These are phyloP conservation scores for Yamadazyma paraphyllophila DNA, from an alignment of 805 yeast genomes.

Conservation along the genomic window DNA sequence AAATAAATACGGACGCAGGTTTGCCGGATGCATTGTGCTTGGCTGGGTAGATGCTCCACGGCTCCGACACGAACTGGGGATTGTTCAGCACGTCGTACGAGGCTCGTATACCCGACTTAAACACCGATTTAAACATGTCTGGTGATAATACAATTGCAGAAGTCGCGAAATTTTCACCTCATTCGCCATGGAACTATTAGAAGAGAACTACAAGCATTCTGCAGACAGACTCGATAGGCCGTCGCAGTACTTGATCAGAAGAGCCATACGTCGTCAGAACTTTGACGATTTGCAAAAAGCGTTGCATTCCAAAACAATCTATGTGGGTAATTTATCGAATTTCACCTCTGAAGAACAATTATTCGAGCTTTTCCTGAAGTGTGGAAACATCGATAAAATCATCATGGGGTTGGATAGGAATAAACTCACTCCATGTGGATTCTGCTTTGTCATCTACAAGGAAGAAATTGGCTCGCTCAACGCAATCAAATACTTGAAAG, in stretches of 20 bases:
- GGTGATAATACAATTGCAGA: not conserved
- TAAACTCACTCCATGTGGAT: constrained; percentile 93
- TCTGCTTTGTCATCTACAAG: constrained; percentile 84
- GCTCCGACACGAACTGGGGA: constrained; percentile 70
- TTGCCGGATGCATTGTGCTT: constrained; percentile 61
- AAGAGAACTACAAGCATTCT: constrained; percentile 56
- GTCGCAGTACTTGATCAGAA: constrained; percentile 62
- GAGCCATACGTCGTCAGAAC: constrained; percentile 54
- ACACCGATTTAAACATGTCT: constrained; percentile 51
- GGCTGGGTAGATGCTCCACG: constrained; percentile 88
- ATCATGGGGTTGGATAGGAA: constrained; percentile 94
- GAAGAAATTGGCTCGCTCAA: constrained; percentile 69
- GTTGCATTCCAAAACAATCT: constrained; percentile 69
- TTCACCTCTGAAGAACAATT: constrained; percentile 95
- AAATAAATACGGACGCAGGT: constrained; percentile 77
- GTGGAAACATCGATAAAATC: constrained; percentile 75
- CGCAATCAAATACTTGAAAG: constrained; percentile 78
- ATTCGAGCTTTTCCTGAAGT: constrained; percentile 78
- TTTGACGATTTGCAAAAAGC: constrained; percentile 66
- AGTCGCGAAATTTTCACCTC: constrained; percentile 1
- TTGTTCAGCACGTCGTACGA: constrained; percentile 67
- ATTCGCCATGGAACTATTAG: constrained; percentile 34
- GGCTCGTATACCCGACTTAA: constrained; percentile 60
- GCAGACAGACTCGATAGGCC: constrained; percentile 70
- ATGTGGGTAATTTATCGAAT: constrained; percentile 87